phyloP scores from a whole-genome alignment of 2,329 filamentous ascomycete genomes.

The Fusarium goolgardi region DNA sequence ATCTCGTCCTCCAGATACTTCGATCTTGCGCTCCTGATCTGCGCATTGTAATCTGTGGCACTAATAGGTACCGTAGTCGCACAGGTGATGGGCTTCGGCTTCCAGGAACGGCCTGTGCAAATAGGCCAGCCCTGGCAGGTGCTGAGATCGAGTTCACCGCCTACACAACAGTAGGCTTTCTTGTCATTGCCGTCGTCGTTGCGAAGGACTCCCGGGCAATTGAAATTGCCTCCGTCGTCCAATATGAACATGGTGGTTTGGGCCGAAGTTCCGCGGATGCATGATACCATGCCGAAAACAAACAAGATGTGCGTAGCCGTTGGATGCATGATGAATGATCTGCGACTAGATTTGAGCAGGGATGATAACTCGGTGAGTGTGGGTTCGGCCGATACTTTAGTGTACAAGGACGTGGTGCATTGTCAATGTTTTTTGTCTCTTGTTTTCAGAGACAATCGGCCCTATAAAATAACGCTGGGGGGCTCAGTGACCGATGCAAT shows the following conservation, averaged over 20 bases:
- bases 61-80: conserved; percentile 8
- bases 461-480: neutral
- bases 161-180: conserved; percentile 20
- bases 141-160: conserved; percentile 18
- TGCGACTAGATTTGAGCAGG: neutral
- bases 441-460: neutral
- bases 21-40: conserved; percentile 19
- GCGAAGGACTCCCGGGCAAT: conserved; percentile 13
- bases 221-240: neutral
- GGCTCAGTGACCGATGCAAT: neutral
- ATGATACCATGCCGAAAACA: neutral
- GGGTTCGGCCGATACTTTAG: neutral
- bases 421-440: neutral
- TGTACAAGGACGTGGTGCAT: neutral
- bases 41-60: conserved; percentile 6
- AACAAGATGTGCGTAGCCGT: neutral
- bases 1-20: neutral
- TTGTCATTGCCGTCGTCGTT: neutral
- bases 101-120: conserved; percentile 12
- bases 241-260: neutral
- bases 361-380: neutral
- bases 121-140: conserved; percentile 27
- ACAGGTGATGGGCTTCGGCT: conserved; percentile 10
- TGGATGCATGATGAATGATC: neutral
- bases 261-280: neutral